phyloP scores from a whole-genome alignment of 345 rosid species.

The Carallia brachiata region DNA sequence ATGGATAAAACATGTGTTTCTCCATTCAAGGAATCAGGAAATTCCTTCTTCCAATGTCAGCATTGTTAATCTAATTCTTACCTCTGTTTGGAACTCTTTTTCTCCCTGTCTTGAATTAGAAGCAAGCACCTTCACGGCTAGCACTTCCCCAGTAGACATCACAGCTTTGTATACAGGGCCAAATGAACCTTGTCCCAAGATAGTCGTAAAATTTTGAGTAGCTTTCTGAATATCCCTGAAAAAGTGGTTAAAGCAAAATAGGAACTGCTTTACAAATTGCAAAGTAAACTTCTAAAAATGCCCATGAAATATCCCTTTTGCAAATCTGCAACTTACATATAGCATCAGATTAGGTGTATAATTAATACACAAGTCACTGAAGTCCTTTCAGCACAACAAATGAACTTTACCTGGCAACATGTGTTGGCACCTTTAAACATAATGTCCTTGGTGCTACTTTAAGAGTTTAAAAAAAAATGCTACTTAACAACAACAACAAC shows the following conservation, averaged over 20 bases:
- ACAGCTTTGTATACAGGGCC: slow-evolving; percentile 92
- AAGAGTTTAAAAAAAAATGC: too few relatives aligned
- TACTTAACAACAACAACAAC: too few relatives aligned
- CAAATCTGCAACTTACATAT: too few relatives aligned
- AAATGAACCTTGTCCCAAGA: slow-evolving; percentile 88
- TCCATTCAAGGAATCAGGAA: not conserved
- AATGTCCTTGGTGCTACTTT: too few relatives aligned
- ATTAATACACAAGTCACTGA: too few relatives aligned
- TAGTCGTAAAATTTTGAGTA: slow-evolving; percentile 74
- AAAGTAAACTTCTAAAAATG: not conserved
- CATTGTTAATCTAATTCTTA: slow-evolving; percentile 19
- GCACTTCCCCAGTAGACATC: slow-evolving; percentile 58
- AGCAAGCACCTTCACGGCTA: slow-evolving; percentile 91
- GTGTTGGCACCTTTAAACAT: too few relatives aligned
- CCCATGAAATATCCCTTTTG: not conserved
- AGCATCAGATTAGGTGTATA: too few relatives aligned
- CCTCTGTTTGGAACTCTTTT: slow-evolving; percentile 95
- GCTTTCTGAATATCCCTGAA: slow-evolving; percentile 94
- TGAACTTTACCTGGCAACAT: too few relatives aligned
- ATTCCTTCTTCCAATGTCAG: not conserved
- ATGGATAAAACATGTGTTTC: slow-evolving; percentile 1
- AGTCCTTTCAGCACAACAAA: too few relatives aligned
- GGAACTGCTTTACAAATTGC: not conserved
- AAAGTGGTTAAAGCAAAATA: slow-evolving; percentile 1
- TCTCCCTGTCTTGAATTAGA: slow-evolving; percentile 89